Evolutionary conservation across 2,329 filamentous ascomycete genomes (phyloP).

Genomic region (Phialophora macrospora): DNA sequence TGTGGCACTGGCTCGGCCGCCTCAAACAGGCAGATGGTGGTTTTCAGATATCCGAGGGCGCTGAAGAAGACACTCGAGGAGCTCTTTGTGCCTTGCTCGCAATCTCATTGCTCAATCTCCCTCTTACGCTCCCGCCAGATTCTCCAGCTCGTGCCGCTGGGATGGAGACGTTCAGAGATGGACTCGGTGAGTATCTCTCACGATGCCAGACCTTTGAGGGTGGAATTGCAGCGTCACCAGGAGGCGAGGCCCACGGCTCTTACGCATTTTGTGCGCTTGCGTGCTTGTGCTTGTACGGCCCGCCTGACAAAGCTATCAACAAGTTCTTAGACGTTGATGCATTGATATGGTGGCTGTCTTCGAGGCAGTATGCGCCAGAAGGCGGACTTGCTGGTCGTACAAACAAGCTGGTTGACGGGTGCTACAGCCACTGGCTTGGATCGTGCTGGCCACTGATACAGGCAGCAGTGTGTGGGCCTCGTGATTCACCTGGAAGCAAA

Average conservation of each 20-base stretch:
- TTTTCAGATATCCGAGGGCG: conserved; percentile 84
- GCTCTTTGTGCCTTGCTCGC: conserved; percentile 90
- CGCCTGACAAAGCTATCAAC: conserved; percentile 74
- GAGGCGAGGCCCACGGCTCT: conserved; percentile 90
- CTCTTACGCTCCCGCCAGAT: conserved; percentile 74
- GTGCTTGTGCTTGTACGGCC: conserved; percentile 82
- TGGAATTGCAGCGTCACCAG: conserved; percentile 83
- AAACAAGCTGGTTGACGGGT: conserved; percentile 97
- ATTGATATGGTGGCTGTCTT: conserved; percentile 84
- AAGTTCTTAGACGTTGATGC: conserved; percentile 76
- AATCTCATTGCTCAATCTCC: conserved; percentile 80
- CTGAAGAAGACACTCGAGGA: conserved; percentile 91
- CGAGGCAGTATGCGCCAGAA: conserved; percentile 86
- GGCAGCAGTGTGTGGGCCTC: conserved; percentile 68
- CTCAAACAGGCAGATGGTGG: conserved; percentile 87
- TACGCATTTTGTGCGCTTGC: conserved; percentile 95
- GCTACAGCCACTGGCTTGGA: conserved; percentile 97
- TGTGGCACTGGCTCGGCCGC: conserved; percentile 89
- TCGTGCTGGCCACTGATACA: conserved; percentile 92
- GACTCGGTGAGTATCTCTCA: conserved; percentile 78
- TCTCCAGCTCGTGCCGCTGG: conserved; percentile 68
- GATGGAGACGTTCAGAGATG: conserved; percentile 69
- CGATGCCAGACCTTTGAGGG: conserved; percentile 85
- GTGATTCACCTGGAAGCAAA: conserved; percentile 37
- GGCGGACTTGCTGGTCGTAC: conserved; percentile 92